Conservation (phyloP, 352 stramenopile genomes). For the Pythium sukuiense region DNA sequence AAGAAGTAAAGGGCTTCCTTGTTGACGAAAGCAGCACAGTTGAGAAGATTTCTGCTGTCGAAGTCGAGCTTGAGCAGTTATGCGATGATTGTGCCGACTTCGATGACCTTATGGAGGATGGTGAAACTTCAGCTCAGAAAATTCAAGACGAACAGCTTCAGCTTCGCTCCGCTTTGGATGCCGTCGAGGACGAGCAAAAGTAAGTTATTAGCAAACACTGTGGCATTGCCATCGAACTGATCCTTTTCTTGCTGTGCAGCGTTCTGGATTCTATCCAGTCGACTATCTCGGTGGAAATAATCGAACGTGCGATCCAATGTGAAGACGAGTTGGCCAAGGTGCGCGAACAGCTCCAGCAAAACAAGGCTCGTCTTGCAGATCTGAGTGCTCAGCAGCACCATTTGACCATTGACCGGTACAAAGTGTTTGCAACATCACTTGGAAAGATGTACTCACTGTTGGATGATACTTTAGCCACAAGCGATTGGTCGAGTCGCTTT, state of each 20-base stretch:
- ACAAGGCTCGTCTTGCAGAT: background rate
- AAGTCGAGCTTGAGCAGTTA: background rate
- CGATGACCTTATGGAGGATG: conserved; percentile 9
- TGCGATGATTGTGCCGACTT: background rate
- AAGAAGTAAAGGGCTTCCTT: background rate
- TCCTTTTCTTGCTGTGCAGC: background rate
- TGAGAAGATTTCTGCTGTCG: background rate
- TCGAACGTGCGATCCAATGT: conserved; percentile 22
- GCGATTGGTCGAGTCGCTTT: conserved; percentile 11
- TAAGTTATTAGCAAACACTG: background rate
- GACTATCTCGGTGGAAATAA: conserved; percentile 18
- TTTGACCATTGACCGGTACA: conserved; percentile 8
- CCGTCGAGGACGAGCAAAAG: conserved; percentile 12
- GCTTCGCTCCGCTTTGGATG: background rate
- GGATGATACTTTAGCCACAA: conserved; percentile 6
- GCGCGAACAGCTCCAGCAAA: conserved; percentile 10
- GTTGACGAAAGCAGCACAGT: background rate
- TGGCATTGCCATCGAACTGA: background rate
- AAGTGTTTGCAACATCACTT: background rate
- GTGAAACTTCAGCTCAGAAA: background rate
- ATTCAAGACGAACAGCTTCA: background rate
- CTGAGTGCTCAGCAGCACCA: conserved; percentile 15
- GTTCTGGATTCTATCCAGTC: conserved; percentile 20
- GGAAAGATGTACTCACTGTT: background rate
- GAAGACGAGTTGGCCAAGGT: conserved; percentile 10